Conservation (phyloP, 495 filamentous ascomycete species). For the Penicillium goetzii region DNA sequence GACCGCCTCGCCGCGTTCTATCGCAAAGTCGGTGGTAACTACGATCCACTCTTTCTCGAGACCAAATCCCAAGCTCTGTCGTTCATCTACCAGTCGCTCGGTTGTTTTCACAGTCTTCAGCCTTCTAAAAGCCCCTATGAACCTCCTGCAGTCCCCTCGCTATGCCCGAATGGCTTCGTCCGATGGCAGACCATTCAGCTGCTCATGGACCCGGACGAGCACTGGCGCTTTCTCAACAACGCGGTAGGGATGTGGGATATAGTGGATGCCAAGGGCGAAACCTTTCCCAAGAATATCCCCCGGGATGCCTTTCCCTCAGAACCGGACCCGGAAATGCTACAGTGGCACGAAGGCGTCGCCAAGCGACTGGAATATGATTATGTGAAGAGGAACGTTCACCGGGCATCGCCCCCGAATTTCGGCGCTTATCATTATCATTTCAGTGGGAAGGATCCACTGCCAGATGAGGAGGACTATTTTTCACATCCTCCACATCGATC, state of each 20-base stretch:
- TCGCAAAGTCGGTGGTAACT: slow-evolving; percentile 83
- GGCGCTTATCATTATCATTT: slow-evolving; percentile 39
- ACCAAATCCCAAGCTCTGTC: slow-evolving; percentile 76
- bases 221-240: slow-evolving; percentile 80
- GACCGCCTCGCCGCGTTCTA: slow-evolving; percentile 88
- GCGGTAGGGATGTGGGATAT: slow-evolving; percentile 79
- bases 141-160: slow-evolving; percentile 75
- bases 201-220: slow-evolving; percentile 83
- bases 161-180: slow-evolving; percentile 83
- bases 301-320: slow-evolving; percentile 71
- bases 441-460: slow-evolving; percentile 36
- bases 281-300: slow-evolving; percentile 82
- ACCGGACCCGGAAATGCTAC: slow-evolving; percentile 75
- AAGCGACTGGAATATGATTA: slow-evolving; percentile 48
- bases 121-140: slow-evolving; percentile 72
- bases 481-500: slow-evolving; percentile 20
- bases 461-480: slow-evolving; percentile 38
- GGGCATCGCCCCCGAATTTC: slow-evolving; percentile 39
- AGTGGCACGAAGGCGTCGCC: slow-evolving; percentile 79
- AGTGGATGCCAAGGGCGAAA: slow-evolving; percentile 68
- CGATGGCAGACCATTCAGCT: slow-evolving; percentile 94
- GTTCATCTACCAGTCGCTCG: slow-evolving; percentile 88
- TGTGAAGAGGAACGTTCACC: slow-evolving; percentile 38
- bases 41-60: slow-evolving; percentile 82
- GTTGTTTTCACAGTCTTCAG: slow-evolving; percentile 80